phyloP scores from a whole-genome alignment of 2,329 filamentous ascomycete genomes.

The Chrysoporthe puriensis region DNA sequence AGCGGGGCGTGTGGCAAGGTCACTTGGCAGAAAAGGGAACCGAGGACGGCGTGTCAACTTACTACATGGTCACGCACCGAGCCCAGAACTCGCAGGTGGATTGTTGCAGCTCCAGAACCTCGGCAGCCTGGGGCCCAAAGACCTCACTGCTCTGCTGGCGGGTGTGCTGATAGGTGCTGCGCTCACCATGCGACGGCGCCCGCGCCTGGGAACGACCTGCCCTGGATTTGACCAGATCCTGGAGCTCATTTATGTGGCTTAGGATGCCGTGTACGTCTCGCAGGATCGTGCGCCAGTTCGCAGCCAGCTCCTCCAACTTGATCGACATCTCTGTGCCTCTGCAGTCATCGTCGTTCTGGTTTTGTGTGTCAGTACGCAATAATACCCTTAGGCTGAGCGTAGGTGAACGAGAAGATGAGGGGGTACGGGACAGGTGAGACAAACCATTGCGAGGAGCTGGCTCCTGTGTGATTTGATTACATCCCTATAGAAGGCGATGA shows the following conservation, averaged over 20 bases:
- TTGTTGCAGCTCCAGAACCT: slow-evolving; percentile 27
- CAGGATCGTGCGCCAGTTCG: slow-evolving; percentile 26
- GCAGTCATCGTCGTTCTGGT: slow-evolving; percentile 24
- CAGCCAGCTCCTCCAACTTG: slow-evolving; percentile 23
- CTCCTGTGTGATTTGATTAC: slow-evolving; percentile 25
- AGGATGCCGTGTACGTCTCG: slow-evolving; percentile 19
- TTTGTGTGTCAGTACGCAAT: neutral
- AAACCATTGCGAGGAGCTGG: slow-evolving; percentile 26
- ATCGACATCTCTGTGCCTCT: slow-evolving; percentile 24
- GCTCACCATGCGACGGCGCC: neutral
- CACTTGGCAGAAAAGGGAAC: neutral
- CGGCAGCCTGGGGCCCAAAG: slow-evolving; percentile 23
- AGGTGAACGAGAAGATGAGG: neutral
- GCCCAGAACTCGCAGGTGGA: slow-evolving; percentile 29
- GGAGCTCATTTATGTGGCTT: slow-evolving; percentile 25
- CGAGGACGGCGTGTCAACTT: neutral
- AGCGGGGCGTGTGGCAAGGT: too few species aligned
- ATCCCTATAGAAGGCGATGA: slow-evolving; percentile 27
- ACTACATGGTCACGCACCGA: slow-evolving; percentile 28
- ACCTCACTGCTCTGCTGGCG: slow-evolving; percentile 28
- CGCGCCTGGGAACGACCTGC: neutral
- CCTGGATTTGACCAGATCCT: slow-evolving; percentile 17
- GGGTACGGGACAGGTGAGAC: neutral
- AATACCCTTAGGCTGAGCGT: neutral
- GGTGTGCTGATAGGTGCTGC: slow-evolving; percentile 21